These are phyloP conservation scores for Royoungia palumana DNA, from an alignment of 768 basidiomycete species.

Conservation along the genomic window DNA sequence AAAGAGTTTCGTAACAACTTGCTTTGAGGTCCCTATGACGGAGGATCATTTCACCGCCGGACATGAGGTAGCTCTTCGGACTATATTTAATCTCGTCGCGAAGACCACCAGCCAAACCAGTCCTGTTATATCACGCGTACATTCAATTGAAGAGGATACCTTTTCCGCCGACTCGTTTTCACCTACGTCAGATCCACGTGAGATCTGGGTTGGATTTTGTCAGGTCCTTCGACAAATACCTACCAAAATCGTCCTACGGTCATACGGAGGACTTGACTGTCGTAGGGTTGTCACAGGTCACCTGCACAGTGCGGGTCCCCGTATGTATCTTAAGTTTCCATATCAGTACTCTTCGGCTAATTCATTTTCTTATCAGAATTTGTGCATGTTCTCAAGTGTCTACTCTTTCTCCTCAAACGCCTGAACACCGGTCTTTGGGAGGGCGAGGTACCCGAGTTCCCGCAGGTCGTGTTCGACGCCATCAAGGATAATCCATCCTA, in stretches of 20 bases:
- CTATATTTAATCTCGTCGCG: constrained; percentile 30
- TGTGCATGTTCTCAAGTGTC: constrained; percentile 51
- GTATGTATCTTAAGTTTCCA: constrained; percentile 42
- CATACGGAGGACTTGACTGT: constrained; percentile 39
- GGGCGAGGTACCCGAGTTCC: constrained; percentile 66
- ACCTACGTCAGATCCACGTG: constrained; percentile 38
- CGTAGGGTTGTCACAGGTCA: constrained; percentile 58
- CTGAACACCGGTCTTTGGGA: constrained; percentile 61
- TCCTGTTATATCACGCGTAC: background rate
- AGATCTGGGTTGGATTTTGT: constrained; percentile 52
- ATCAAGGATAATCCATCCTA: constrained; percentile 76
- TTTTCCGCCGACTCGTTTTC: constrained; percentile 12
- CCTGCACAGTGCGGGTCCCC: constrained; percentile 53
- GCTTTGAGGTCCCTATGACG: constrained; percentile 43
- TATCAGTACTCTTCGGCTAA: background rate
- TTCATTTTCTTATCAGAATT: constrained; percentile 47
- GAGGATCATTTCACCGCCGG: constrained; percentile 44
- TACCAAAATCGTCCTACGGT: constrained; percentile 35
- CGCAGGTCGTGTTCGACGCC: constrained; percentile 75
- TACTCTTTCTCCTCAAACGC: constrained; percentile 58
- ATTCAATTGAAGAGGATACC: constrained; percentile 3
- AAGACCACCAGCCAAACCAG: constrained; percentile 7
- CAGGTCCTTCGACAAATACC: constrained; percentile 55
- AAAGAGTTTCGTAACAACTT: constrained; percentile 39
- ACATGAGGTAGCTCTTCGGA: constrained; percentile 46